Evolutionary conservation across 331 rosid genomes (phyloP).

Genomic region (Acacia concinna): DNA sequence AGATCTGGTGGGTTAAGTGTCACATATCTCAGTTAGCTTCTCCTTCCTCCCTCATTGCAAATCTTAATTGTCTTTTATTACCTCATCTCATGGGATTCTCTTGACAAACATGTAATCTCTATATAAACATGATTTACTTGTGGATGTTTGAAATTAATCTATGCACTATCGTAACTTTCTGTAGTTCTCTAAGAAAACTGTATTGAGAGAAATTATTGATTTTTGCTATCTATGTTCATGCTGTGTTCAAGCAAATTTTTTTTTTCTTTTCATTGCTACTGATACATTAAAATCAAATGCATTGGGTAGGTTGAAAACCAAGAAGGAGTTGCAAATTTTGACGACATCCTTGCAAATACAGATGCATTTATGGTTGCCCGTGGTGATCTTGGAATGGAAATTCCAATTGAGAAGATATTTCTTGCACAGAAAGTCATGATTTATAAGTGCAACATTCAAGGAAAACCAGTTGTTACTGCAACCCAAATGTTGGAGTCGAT

Average conservation of each 20-base stretch:
- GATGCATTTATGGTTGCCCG: conserved; percentile 99
- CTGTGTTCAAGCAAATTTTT: conserved; percentile 10
- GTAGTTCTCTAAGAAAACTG: background rate
- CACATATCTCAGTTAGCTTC: too few relatives aligned
- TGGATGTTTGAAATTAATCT: background rate
- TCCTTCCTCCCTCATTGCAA: too few relatives aligned
- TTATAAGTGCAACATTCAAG: conserved; percentile 95
- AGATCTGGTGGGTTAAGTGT: too few relatives aligned
- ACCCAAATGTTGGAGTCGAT: conserved; percentile 98
- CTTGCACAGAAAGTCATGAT: conserved; percentile 98
- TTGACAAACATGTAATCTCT: background rate
- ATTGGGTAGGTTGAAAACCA: conserved; percentile 85
- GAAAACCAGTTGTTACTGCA: conserved; percentile 96
- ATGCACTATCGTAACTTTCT: background rate
- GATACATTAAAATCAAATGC: conserved; percentile 27
- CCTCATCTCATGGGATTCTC: background rate
- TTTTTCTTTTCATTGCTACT: background rate
- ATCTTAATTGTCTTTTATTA: too few relatives aligned
- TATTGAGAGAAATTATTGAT: background rate
- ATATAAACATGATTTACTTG: background rate
- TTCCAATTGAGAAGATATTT: conserved; percentile 95
- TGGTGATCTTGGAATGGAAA: conserved; percentile 99
- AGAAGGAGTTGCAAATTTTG: conserved; percentile 97
- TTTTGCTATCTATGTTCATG: conserved; percentile 7
- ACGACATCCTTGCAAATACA: conserved; percentile 87